A percentile compares a stretch with the other conserved stretches of the same genome.
These are phyloP conservation scores for Ophiostoma ips DNA, from an alignment of 2,329 filamentous ascomycete genomes.

Conservation along the genomic window DNA sequence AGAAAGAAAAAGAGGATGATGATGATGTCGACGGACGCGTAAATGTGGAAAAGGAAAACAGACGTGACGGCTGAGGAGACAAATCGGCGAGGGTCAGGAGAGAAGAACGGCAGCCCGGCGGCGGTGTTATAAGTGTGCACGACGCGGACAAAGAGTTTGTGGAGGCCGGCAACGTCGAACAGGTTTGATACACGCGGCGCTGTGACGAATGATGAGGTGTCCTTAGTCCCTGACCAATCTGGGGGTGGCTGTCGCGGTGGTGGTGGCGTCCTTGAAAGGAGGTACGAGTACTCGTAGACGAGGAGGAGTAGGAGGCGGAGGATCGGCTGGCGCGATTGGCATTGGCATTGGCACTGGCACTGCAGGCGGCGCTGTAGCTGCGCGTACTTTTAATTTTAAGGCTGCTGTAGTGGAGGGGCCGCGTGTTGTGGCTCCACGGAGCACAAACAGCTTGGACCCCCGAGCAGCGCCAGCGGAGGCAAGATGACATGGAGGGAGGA, in stretches of 20 bases:
- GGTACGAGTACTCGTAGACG: too few relatives aligned
- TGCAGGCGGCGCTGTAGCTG: not conserved
- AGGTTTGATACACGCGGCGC: slow-evolving; percentile 20
- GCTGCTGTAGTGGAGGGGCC: slow-evolving; percentile 1
- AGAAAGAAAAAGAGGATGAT: not conserved
- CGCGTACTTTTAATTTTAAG: not conserved
- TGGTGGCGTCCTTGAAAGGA: too few relatives aligned
- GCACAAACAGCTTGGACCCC: slow-evolving; percentile 2
- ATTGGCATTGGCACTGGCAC: not conserved
- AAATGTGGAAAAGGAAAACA: slow-evolving; percentile 5
- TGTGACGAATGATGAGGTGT: slow-evolving; percentile 18
- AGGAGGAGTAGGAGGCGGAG: slow-evolving; percentile 1
- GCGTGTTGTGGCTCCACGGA: not conserved
- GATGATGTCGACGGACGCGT: slow-evolving; percentile 9
- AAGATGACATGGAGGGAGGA: slow-evolving; percentile 1
- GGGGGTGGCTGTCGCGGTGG: slow-evolving; percentile 2
- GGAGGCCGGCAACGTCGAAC: slow-evolving; percentile 9
- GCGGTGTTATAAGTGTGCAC: not conserved
- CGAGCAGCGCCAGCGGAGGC: slow-evolving; percentile 9
- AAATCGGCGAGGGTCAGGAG: slow-evolving; percentile 4
- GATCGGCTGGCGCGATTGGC: slow-evolving; percentile 1
- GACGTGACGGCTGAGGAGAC: not conserved
- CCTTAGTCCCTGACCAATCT: slow-evolving; percentile 18
- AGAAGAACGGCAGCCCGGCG: not conserved
- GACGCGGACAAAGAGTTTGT: not conserved